Evolutionary conservation across 352 stramenopile species (phyloP).

Genomic region (Phytophthora cactorum): DNA sequence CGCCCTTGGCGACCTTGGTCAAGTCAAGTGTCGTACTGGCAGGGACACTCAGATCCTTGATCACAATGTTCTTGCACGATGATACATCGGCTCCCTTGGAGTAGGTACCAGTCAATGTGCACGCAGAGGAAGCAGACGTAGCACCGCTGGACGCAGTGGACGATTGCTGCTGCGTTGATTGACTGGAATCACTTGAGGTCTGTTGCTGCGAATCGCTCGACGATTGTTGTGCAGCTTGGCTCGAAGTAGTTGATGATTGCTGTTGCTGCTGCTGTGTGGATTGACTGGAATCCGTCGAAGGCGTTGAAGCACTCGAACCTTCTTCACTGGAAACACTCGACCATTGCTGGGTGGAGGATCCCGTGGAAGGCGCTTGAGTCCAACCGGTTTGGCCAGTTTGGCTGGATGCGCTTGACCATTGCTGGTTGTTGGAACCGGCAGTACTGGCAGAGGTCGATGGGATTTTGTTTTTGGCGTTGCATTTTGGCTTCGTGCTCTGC

Average conservation of each 20-base stretch:
- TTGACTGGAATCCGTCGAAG: slow-evolving; percentile 7
- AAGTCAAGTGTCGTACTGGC: slow-evolving; percentile 44
- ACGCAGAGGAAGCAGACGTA: slow-evolving; percentile 16
- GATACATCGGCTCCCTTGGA: slow-evolving; percentile 31
- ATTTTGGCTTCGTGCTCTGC: slow-evolving; percentile 26
- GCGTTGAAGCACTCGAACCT: background rate
- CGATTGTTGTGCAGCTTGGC: slow-evolving; percentile 3
- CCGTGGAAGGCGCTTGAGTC: background rate
- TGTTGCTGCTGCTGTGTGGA: slow-evolving; percentile 20
- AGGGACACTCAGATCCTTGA: slow-evolving; percentile 40
- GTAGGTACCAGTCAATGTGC: slow-evolving; percentile 37
- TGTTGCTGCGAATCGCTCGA: slow-evolving; percentile 4
- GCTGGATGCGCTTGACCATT: slow-evolving; percentile 12
- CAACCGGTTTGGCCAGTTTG: background rate
- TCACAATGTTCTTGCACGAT: slow-evolving; percentile 40
- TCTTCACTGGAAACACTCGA: slow-evolving; percentile 2
- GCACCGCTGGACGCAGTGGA: slow-evolving; percentile 26
- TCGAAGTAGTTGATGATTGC: slow-evolving; percentile 22
- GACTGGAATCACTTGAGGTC: slow-evolving; percentile 14
- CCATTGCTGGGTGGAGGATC: background rate
- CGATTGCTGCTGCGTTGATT: slow-evolving; percentile 26
- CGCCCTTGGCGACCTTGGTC: slow-evolving; percentile 32
- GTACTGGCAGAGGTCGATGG: background rate
- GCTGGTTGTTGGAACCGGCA: slow-evolving; percentile 13
- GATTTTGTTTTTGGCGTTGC: slow-evolving; percentile 21